Conservation (phyloP, 768 basidiomycete species). For the Rhizopogon salebrosus region DNA sequence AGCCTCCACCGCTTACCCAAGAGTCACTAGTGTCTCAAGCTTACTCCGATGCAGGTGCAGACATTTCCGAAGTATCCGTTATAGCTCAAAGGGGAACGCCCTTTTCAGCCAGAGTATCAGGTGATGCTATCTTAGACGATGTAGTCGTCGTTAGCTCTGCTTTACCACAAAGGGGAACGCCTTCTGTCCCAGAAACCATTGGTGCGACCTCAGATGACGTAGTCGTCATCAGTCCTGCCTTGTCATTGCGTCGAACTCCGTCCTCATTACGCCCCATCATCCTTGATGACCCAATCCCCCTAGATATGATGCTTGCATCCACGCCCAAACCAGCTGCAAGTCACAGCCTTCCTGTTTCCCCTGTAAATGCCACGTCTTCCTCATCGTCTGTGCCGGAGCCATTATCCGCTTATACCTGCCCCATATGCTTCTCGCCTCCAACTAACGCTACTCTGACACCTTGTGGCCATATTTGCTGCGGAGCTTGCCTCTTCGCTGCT, state of each 20-base stretch:
- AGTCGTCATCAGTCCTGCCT: background rate
- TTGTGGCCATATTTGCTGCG: constrained; percentile 78
- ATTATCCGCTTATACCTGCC: constrained; percentile 66
- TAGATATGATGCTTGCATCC: background rate
- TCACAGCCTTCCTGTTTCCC: background rate
- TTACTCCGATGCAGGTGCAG: background rate
- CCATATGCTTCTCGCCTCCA: constrained; percentile 75
- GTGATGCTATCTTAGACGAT: background rate
- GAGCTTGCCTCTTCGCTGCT: constrained; percentile 68
- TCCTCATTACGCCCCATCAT: background rate
- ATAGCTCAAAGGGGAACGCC: background rate
- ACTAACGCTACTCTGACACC: constrained; percentile 73
- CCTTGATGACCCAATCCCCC: background rate
- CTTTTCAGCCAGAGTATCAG: background rate
- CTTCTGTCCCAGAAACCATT: background rate
- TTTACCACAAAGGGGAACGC: background rate
- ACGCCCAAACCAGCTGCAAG: background rate
- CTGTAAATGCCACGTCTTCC: background rate
- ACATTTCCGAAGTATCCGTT: background rate
- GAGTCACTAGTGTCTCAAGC: background rate
- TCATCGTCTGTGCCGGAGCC: constrained; percentile 17
- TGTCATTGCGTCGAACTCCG: background rate
- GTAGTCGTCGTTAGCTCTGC: constrained; percentile 1
- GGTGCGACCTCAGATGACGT: background rate
- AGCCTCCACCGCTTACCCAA: background rate